phyloP scores from a whole-genome alignment of 2,329 filamentous ascomycete species.

The Xylogone sp. region DNA sequence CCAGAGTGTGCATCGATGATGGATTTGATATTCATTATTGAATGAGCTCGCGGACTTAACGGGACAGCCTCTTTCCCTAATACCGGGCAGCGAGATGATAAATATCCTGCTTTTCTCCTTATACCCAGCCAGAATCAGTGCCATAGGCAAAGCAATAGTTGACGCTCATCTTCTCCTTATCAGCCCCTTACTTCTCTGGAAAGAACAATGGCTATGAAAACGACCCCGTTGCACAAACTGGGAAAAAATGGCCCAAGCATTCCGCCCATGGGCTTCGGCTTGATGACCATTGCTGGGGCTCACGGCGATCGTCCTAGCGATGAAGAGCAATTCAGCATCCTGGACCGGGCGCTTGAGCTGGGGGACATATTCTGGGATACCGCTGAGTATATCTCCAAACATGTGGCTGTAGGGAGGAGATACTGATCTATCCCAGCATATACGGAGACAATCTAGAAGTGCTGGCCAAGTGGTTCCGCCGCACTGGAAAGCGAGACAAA shows the following conservation, averaged over 20 bases:
- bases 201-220: constrained; percentile 5
- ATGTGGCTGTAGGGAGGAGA: constrained; percentile 26
- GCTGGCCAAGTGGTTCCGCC: constrained; percentile 44
- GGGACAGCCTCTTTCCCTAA: background rate
- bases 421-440: constrained; percentile 22
- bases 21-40: background rate
- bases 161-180: background rate
- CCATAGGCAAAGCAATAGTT: background rate
- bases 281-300: constrained; percentile 16
- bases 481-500: constrained; percentile 38
- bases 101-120: background rate
- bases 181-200: background rate
- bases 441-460: constrained; percentile 45
- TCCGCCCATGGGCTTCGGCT: constrained; percentile 17
- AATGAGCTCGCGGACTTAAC: background rate
- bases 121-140: background rate
- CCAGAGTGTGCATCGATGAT: background rate
- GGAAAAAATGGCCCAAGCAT: constrained; percentile 22
- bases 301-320: constrained; percentile 31
- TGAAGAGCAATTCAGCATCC: constrained; percentile 32
- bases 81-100: background rate
- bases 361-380: constrained; percentile 37
- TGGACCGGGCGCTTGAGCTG: constrained; percentile 35
- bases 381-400: constrained; percentile 20
- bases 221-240: constrained; percentile 6